Evolutionary conservation across 176 grass and related monocot species (phyloP), one percentile per base, ranked within the genome.

Genomic region (Alloteropsis semialata): DNA sequence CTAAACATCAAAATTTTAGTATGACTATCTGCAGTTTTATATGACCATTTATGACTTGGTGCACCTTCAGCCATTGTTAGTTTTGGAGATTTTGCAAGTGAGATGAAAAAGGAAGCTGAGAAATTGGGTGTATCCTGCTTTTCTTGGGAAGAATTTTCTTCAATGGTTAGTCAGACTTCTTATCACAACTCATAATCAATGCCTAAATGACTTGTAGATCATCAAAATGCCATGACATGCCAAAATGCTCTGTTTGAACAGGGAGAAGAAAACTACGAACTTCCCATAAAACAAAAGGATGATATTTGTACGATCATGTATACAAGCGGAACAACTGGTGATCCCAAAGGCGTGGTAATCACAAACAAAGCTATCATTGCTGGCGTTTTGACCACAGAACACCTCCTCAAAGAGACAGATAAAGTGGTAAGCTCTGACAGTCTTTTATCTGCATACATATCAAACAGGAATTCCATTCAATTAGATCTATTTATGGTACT

Each of bases 301-400:
- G 88, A 94, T 44, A 88, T 93, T 65, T 92, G 95, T 86, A 97
- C 95, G 61, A 97, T 94, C 70, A 97, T 97, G 92, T 97, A 97
- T 71, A 97, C 95, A 0, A 97, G 95, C 38, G 95, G 95, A 81
- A 97, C 95, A 77, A 97, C 95, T 33, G 95, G 95, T 8, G 95
- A 94, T 67, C 95, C 95, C 11, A 98, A 98, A 82, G 95, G 95
- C 66, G 95, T 98, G 38, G 87, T 91, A 84, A 85, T 98, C 77
- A 91, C 82, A 86, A 95, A 98, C 84, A 89, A 71, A 53, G 92
- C 92, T 68, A 72, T 98, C 13, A 64, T 93, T 63, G 88, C 92
- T 60, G 88, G 92, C 17, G 84, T 98, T 60, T 87, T 91, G 15
- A 95, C 88, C 3, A 95, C 90, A 27, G 96, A 98, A 56, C 75